A percentile compares a stretch with the other conserved stretches of the same genome.
These are phyloP conservation scores for Elymus sibiricus DNA, from an alignment of 176 grass and related monocot species.

Conservation along the genomic window DNA sequence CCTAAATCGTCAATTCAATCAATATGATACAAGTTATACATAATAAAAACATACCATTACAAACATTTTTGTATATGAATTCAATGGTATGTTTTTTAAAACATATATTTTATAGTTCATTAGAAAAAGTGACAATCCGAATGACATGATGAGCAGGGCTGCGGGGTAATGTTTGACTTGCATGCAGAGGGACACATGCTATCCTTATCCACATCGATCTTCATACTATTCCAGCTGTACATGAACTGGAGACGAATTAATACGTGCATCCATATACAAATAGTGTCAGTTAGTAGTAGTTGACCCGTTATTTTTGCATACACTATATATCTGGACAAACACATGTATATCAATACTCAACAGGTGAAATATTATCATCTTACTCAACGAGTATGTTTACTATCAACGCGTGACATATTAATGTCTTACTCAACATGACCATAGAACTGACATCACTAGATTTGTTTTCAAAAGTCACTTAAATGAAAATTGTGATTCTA, in stretches of 20 bases:
- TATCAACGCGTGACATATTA: not conserved
- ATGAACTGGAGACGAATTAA: not conserved
- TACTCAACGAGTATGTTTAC: not conserved
- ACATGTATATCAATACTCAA: not conserved
- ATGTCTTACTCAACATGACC: not conserved
- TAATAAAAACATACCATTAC: too few relatives aligned
- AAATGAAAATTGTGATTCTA: too few relatives aligned
- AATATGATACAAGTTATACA: too few relatives aligned
- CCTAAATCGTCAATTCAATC: too few relatives aligned
- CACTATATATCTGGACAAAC: not conserved
- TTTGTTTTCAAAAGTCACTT: too few relatives aligned
- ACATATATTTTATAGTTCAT: too few relatives aligned
- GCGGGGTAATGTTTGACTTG: not conserved
- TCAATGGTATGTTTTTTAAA: too few relatives aligned
- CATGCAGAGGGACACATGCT: not conserved
- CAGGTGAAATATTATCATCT: too few relatives aligned
- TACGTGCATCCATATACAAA: not conserved
- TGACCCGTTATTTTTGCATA: not conserved
- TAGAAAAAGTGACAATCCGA: not conserved
- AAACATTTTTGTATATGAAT: too few relatives aligned
- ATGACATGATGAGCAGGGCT: not conserved
- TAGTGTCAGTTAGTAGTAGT: not conserved
- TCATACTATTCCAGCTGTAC: not conserved
- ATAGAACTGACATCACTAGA: too few relatives aligned
- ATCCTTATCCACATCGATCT: not conserved